These are phyloP conservation scores for Lippia alba DNA, from an alignment of 305 asterid genomes.

Conservation along the genomic window DNA sequence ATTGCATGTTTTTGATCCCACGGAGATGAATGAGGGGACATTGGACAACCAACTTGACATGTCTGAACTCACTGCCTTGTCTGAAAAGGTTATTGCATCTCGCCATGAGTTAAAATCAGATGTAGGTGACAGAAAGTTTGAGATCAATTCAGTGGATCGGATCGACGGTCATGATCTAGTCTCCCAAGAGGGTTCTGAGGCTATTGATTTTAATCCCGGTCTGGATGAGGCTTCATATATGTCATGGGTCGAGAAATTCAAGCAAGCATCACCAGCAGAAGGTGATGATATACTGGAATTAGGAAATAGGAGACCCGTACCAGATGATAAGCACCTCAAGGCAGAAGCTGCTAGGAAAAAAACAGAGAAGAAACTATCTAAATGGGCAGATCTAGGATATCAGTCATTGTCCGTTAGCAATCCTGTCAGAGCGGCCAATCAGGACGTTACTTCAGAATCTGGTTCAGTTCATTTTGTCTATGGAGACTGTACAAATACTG, in stretches of 20 bases:
- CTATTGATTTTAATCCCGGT: constrained; percentile 57
- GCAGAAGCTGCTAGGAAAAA: constrained; percentile 77
- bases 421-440: constrained; percentile 54
- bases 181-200: constrained; percentile 48
- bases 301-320: constrained; percentile 51
- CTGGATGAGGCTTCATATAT: constrained; percentile 83
- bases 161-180: constrained; percentile 46
- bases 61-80: constrained; percentile 56
- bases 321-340: constrained; percentile 64
- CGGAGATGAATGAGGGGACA: constrained; percentile 50
- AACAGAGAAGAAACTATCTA: constrained; percentile 69
- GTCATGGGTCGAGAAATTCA: constrained; percentile 88
- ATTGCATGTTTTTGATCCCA: constrained; percentile 77
- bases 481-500: constrained; percentile 93
- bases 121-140: constrained; percentile 60
- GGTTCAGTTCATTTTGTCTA: constrained; percentile 81
- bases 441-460: constrained; percentile 61
- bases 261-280: constrained; percentile 56
- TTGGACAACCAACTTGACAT: constrained; percentile 52
- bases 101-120: constrained; percentile 53
- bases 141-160: constrained; percentile 58
- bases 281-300: constrained; percentile 43
- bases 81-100: constrained; percentile 64
- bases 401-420: constrained; percentile 64
- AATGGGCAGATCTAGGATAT: constrained; percentile 92